A percentile compares a stretch with the other conserved stretches of the same genome.
phyloP scores from a whole-genome alignment of 176 grass and related monocot genomes.

The Paspalum notatum region DNA sequence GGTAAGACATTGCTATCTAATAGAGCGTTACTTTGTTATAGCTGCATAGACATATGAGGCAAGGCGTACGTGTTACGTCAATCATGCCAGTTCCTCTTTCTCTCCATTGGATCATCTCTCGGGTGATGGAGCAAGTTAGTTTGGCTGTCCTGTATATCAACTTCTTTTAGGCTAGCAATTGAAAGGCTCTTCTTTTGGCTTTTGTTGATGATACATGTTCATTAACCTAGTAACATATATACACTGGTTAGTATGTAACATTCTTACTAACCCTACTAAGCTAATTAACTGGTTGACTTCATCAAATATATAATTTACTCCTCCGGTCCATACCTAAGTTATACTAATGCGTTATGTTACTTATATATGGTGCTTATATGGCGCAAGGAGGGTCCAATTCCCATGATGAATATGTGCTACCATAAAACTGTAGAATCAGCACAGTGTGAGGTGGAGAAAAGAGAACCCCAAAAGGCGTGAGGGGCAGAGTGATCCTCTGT shows the following conservation, averaged over 20 bases:
- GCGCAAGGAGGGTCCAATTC: too few relatives aligned
- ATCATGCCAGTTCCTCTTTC: not conserved
- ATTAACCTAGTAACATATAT: not conserved
- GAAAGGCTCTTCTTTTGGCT: not conserved
- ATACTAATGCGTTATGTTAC: too few relatives aligned
- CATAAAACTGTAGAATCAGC: not conserved
- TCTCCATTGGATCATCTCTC: not conserved
- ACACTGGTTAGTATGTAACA: not conserved
- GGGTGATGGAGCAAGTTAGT: not conserved
- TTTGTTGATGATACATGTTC: not conserved
- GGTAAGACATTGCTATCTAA: too few relatives aligned
- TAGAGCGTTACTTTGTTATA: too few relatives aligned
- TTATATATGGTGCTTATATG: too few relatives aligned
- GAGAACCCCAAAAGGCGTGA: not conserved
- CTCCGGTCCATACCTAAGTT: too few relatives aligned
- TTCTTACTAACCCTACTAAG: too few relatives aligned
- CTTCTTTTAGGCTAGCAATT: not conserved
- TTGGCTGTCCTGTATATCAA: not conserved
- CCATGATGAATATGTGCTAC: not conserved
- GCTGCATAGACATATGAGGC: too few relatives aligned
- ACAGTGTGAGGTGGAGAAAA: not conserved
- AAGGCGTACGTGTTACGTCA: too few relatives aligned
- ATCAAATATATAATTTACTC: too few relatives aligned
- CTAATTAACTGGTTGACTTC: too few relatives aligned
- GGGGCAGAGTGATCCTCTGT: not conserved